Base-by-base conservation (phyloP, 148 eudicot species). In the Vaccinium myrtillus region DNA sequence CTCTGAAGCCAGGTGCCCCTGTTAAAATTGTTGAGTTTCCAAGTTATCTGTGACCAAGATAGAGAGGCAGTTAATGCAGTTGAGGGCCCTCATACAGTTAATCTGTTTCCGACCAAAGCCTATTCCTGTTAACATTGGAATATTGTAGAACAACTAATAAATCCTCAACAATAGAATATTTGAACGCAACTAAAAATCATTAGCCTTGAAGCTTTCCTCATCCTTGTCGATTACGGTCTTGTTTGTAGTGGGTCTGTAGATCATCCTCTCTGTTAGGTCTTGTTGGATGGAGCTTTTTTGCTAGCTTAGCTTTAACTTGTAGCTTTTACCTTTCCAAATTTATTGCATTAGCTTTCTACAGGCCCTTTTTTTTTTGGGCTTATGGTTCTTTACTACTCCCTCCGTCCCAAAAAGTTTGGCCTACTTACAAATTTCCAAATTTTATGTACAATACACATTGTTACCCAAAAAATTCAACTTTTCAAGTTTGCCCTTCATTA, bases 21-120 rank as follows among this genome's bases (percentile, higher is more conserved):
- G 43, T 75, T 21, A 56, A 25, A 78, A 78, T 51, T 25, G n/a
- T 78, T 78, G 80, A 53, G 53, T 78, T 53, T 11, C 46, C 19
- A 25, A 56, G 27, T 32, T 32, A 5, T 2, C 7, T 30, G 36
- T 30, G 43, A 56, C 36, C 69, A 36, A 55, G 32, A 32, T 30
- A 56, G 14, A 55, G 69, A 79, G 50, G 5, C 81, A 16, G 25
- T 56, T 79, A 25, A 32, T 56, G 36, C 69, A 55, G 50, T 55
- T 55, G 48, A 46, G 61, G 63, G 14, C 36, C 50, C 27, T 30
- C 50, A 32, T 55, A 56, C 18, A 55, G 70, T 63, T 8, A 63
- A 63, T 23, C 2, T 25, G 8, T 63, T 63, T 63, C 27, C 13
- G n/a, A 15, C 30, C 30, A 2, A n/a, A 63, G 70, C n/a, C 70